phyloP scores from a whole-genome alignment of 768 basidiomycete genomes.

The Tylopilus vinaceipallidus region DNA sequence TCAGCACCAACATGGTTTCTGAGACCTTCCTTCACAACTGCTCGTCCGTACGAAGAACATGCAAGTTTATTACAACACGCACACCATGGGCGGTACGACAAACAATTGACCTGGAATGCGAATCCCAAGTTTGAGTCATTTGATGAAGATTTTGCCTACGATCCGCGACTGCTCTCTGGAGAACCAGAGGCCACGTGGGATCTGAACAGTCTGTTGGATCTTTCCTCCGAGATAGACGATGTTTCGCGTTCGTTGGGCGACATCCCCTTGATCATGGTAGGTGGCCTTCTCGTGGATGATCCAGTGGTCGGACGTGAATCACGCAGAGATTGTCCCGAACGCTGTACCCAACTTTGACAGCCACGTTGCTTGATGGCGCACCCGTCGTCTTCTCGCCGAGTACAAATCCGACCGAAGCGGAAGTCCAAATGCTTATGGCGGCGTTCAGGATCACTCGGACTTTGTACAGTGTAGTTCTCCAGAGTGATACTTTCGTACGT shows the following conservation, averaged over 20 bases:
- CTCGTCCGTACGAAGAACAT: conserved; percentile 53
- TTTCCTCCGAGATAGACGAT: conserved; percentile 15
- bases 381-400: conserved; percentile 77
- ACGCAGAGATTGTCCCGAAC: conserved; percentile 65
- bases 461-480: conserved; percentile 59
- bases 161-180: conserved; percentile 16
- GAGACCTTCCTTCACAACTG: conserved; percentile 52
- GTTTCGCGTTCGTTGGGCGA: conserved; percentile 16
- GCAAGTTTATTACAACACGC: conserved; percentile 42
- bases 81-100: conserved; percentile 7
- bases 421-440: conserved; percentile 57
- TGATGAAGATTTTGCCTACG: conserved; percentile 32
- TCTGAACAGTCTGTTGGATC: conserved; percentile 33
- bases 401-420: conserved; percentile 54
- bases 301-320: conserved; percentile 12
- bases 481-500: conserved; percentile 38
- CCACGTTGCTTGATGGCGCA: conserved; percentile 85
- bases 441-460: conserved; percentile 55
- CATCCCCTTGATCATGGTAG: conserved; percentile 26
- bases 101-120: conserved; percentile 26
- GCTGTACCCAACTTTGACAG: conserved; percentile 75
- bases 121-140: conserved; percentile 24
- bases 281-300: conserved; percentile 18
- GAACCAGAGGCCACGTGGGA: conserved; percentile 29
- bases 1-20: conserved; percentile 62